Base-by-base conservation (phyloP, 2,329 filamentous ascomycete genomes). In the Sphaceloma murrayae region DNA sequence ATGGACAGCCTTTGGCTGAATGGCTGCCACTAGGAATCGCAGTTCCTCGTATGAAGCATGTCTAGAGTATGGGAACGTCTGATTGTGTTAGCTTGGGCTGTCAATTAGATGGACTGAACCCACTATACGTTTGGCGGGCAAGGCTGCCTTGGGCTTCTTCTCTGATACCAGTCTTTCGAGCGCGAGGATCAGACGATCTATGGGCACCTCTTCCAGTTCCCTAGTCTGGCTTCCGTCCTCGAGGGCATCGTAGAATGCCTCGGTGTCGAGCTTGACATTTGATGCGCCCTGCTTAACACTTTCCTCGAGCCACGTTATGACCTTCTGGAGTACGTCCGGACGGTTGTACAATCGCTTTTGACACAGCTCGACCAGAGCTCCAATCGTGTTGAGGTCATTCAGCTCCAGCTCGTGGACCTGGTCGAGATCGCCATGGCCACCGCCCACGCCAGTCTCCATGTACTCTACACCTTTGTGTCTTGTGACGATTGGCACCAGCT, bases 41-140 rank as follows among this genome's bases (percentile, higher is more conserved):
- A 94, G 72, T 58, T 95, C 89, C 0, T 69, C 66, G 48, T 91
- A 89, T 0, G 85, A 94, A 0, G 89, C 93, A 60, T 96, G 89
- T 1, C 89, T 75, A 0, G 89, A 89, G 56, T 88, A 95, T 0
- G 88, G 85, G 52, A 94, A 95, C 14, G 66, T 69, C 56, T 58
- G 22, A 6, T 7, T 13, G 9, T 26, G 45, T 53, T 29, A 52
- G 40, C 17, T 10, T 5, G 10, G 2, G 2, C 11, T 9, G 4
- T 22, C 9, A 17, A 17, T 29, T 11, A 8, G 6, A n/a, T 29
- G 13, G 7, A 14, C 17, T n/a, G 14, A 30, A 49, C 54, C 47
- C 39, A 57, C 55, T 42, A 62, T 57, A 5, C 54, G 52, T 38
- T 52, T 55, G 6, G 55, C 53, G 7, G 43, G 30, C 13, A 32